These are phyloP conservation scores for Salicornia ramosissima DNA, from an alignment of 148 eudicot species.

Conservation along the genomic window DNA sequence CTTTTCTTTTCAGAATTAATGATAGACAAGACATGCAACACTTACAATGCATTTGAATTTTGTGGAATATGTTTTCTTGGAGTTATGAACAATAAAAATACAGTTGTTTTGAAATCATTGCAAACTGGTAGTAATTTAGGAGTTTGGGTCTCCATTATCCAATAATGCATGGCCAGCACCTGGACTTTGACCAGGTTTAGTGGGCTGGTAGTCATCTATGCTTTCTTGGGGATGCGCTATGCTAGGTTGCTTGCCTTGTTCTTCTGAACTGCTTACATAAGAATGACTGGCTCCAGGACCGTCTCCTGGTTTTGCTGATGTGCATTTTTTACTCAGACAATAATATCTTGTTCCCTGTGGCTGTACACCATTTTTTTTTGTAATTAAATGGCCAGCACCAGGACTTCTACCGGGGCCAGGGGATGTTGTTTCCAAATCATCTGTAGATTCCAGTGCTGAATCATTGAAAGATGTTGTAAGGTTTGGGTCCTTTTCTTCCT, in stretches of 20 bases:
- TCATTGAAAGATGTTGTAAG: constrained; percentile 13
- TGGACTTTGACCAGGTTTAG: constrained; percentile 54
- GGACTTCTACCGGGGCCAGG: constrained; percentile 18
- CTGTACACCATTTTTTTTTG: neutral
- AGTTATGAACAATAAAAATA: neutral
- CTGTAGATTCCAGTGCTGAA: constrained; percentile 1
- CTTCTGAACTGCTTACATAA: neutral
- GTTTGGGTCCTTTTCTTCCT: constrained; percentile 6
- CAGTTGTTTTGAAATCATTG: neutral
- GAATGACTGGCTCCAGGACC: constrained; percentile 28
- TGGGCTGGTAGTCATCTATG: constrained; percentile 31
- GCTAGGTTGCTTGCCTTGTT: constrained; percentile 14
- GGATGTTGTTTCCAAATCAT: constrained; percentile 11
- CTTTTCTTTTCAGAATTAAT: neutral
- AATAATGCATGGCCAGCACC: constrained; percentile 45
- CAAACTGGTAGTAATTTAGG: constrained; percentile 15
- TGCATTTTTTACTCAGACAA: constrained; percentile 24
- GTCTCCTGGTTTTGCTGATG: constrained; percentile 21
- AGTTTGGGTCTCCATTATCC: constrained; percentile 24
- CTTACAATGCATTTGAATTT: constrained; percentile 8
- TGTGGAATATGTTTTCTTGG: neutral
- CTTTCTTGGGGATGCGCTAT: constrained; percentile 16
- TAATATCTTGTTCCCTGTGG: neutral
- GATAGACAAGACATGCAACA: neutral
- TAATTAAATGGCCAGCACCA: constrained; percentile 18